Evolutionary conservation across 2,329 filamentous ascomycete genomes (phyloP), one percentile per base, ranked within the genome.

Genomic region (Scedosporium dehoogii): DNA sequence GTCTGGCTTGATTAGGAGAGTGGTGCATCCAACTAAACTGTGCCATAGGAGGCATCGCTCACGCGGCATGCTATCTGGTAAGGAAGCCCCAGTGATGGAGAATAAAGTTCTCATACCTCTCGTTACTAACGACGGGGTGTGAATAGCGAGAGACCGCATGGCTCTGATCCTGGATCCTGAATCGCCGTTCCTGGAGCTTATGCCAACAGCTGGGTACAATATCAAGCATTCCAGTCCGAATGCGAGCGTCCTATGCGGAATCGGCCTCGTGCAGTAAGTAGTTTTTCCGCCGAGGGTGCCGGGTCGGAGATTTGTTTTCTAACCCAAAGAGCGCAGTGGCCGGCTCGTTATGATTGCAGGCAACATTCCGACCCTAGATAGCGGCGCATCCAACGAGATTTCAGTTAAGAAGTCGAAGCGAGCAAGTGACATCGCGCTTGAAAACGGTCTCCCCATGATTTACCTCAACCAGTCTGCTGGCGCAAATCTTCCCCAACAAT

Each of bases 161-260:
- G 51, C 60, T n/a, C 27, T 62, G n/a, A 62, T 62, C 14, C 41
- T 62, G 18, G 60, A 62, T n/a, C 46, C 51, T 1, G 51, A 62
- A 29, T 57, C 60, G 16, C 60, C 60, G 38, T 62, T 62, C 23
- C 51, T 62, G 10, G 60, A 62, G n/a, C 60, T 62, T 23, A 57
- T 62, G 51, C 60, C 60, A 5, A 27, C 53, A 18, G 60, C 60
- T 18, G 60, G 60, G 6, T 62, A 58, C 51, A 25, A 27, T 6
- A 58, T 62, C 33, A 62, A 62, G 33, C 60, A 62, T 18, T 62
- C 60, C 21, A 62, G 60, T 55, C 60, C 60, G 3, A 62, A 44
- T 27, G 60, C 60, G 12, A 62, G 60, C 53, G 42, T 55, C 16
- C 33, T 62, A n/a, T 53, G 27, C 6, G 60, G 60, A 3, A 58